Conservation (phyloP, 805 yeast species). For the Saturnispora serradocipensis region DNA sequence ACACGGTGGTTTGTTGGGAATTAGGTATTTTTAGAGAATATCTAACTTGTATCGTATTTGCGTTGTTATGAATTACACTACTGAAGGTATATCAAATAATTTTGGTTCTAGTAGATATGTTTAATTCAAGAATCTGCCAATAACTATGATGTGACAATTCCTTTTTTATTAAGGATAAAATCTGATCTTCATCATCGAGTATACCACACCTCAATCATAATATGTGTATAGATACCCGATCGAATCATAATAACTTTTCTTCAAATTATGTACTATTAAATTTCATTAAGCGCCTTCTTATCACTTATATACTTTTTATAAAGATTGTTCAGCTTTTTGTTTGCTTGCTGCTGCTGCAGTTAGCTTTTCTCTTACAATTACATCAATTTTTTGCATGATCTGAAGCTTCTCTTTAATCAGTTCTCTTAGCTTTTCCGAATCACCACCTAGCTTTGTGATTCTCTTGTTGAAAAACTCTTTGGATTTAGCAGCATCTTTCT, state of each 20-base stretch:
- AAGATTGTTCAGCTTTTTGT: not conserved
- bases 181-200: too few species aligned
- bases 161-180: too few species aligned
- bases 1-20: not conserved
- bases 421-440: constrained; percentile 61
- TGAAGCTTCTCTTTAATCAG: constrained; percentile 70
- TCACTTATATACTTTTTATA: not conserved
- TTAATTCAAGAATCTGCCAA: too few species aligned
- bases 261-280: too few species aligned
- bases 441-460: constrained; percentile 60
- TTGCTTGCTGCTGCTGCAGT: constrained; percentile 31
- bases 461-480: constrained; percentile 63
- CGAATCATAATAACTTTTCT: too few species aligned
- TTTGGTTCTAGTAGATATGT: too few species aligned
- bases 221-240: too few species aligned
- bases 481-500: constrained; percentile 62
- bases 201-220: too few species aligned
- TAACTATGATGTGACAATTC: too few species aligned
- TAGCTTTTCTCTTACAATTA: constrained; percentile 44
- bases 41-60: not conserved
- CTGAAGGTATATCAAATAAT: too few species aligned
- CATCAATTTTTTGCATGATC: constrained; percentile 52
- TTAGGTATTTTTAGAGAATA: not conserved
- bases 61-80: too few species aligned
- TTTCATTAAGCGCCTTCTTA: not conserved